Conservation (phyloP, 768 basidiomycete species). For the Dendrothele bispora region DNA sequence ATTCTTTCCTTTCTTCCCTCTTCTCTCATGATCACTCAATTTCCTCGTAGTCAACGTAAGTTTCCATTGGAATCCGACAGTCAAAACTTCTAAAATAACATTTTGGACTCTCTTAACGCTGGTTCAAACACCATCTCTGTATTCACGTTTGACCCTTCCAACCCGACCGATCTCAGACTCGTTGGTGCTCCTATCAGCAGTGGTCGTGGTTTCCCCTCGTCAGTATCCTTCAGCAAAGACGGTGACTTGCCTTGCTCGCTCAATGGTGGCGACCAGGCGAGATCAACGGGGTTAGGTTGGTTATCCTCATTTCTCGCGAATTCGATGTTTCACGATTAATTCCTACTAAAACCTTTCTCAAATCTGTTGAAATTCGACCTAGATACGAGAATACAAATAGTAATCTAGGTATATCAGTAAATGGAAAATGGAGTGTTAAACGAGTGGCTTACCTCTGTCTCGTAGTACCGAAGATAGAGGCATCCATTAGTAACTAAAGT, state of each 20-base stretch:
- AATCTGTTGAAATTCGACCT: too few species aligned
- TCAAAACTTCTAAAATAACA: background rate
- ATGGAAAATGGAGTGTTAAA: too few species aligned
- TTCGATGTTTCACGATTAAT: too few species aligned
- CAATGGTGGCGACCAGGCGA: slow-evolving; percentile 36
- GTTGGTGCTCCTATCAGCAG: slow-evolving; percentile 33
- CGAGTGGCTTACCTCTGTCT: too few species aligned
- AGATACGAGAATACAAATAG: too few species aligned
- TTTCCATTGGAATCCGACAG: background rate
- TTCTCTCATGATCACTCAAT: slow-evolving; percentile 7
- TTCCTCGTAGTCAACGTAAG: slow-evolving; percentile 21
- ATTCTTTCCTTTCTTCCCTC: too few species aligned
- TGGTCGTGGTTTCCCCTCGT: slow-evolving; percentile 38
- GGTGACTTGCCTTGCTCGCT: slow-evolving; percentile 30
- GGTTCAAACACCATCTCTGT: slow-evolving; percentile 38
- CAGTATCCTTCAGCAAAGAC: slow-evolving; percentile 30
- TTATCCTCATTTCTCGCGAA: too few species aligned
- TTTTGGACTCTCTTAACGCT: slow-evolving; percentile 19
- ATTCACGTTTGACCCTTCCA: slow-evolving; percentile 30
- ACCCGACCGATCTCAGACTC: slow-evolving; percentile 27
- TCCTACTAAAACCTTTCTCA: too few species aligned
- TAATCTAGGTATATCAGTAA: too few species aligned
- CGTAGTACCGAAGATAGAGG: too few species aligned
- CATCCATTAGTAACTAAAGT: too few species aligned
- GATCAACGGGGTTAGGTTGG: slow-evolving; percentile 33